Conservation (phyloP, 2,329 filamentous ascomycete species). For the Stagonosporopsis chrysanthemi region DNA sequence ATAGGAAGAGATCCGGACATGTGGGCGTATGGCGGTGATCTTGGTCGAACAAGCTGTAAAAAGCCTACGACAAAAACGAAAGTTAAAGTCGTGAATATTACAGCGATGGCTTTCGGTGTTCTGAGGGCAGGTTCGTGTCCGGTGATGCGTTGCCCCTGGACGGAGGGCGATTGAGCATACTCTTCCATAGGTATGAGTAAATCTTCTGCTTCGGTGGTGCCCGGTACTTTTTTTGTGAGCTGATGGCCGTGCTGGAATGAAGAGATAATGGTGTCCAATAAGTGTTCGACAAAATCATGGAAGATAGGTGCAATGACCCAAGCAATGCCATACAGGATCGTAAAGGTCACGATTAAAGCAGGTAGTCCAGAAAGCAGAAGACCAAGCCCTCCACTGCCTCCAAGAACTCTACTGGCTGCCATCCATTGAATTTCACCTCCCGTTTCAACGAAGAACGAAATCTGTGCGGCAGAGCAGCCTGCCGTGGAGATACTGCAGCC, state of each 20-base stretch:
- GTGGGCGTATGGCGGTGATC: slow-evolving; percentile 25
- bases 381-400: slow-evolving; percentile 26
- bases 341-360: slow-evolving; percentile 16
- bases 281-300: slow-evolving; percentile 20
- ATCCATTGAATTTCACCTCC: slow-evolving; percentile 31
- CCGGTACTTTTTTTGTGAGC: slow-evolving; percentile 10
- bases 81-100: slow-evolving; percentile 19
- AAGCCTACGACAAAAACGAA: slow-evolving; percentile 11
- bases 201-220: slow-evolving; percentile 13
- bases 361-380: slow-evolving; percentile 24
- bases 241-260: slow-evolving; percentile 16
- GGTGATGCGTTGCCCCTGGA: background rate
- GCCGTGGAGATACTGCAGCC: slow-evolving; percentile 18
- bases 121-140: background rate
- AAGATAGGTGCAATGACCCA: slow-evolving; percentile 21
- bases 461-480: slow-evolving; percentile 25
- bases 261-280: slow-evolving; percentile 7
- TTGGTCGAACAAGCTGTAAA: slow-evolving; percentile 23
- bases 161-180: background rate
- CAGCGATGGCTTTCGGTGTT: slow-evolving; percentile 17
- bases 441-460: slow-evolving; percentile 26
- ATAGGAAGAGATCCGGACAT: slow-evolving; percentile 29
- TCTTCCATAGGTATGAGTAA: slow-evolving; percentile 20
- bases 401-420: slow-evolving; percentile 25
- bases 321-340: slow-evolving; percentile 17